Evolutionary conservation across 208 protist genomes (phyloP).

Genomic region (Leptomonas pyrrhocoris): DNA sequence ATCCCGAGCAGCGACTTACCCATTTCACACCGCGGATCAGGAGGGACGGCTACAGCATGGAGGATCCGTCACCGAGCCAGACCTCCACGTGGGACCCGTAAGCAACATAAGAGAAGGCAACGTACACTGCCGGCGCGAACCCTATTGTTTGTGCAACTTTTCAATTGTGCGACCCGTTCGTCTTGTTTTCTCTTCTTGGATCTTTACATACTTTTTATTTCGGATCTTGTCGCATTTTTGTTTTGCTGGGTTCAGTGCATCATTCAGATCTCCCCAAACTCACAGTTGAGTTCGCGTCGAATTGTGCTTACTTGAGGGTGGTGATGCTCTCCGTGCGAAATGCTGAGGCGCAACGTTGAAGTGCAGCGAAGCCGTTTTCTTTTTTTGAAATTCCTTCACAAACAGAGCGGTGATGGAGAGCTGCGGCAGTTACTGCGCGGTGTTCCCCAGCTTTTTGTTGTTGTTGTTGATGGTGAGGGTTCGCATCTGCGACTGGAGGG

Average conservation of each 20-base stretch:
- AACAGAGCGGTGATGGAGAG: too few species aligned
- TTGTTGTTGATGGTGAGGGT: too few species aligned
- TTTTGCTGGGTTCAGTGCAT: background rate
- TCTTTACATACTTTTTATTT: conserved; percentile 19
- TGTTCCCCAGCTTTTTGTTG: too few species aligned
- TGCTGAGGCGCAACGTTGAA: too few species aligned
- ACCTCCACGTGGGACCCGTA: conserved; percentile 66
- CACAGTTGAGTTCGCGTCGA: too few species aligned
- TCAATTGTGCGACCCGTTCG: background rate
- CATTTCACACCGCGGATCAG: conserved; percentile 59
- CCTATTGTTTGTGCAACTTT: background rate
- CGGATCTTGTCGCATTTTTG: background rate
- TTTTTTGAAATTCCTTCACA: too few species aligned
- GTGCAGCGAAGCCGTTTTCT: too few species aligned
- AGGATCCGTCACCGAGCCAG: conserved; percentile 70
- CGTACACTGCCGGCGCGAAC: background rate
- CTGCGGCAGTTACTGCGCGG: too few species aligned
- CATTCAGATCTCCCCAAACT: background rate
- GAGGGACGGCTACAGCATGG: conserved; percentile 47
- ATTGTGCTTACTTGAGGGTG: too few species aligned
- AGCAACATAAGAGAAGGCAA: background rate
- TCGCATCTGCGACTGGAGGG: too few species aligned
- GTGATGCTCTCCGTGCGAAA: too few species aligned
- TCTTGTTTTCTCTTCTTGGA: background rate
- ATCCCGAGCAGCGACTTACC: conserved; percentile 85